These are phyloP conservation scores for Asclepias syriaca DNA, from an alignment of 257 asterid species.

Conservation along the genomic window DNA sequence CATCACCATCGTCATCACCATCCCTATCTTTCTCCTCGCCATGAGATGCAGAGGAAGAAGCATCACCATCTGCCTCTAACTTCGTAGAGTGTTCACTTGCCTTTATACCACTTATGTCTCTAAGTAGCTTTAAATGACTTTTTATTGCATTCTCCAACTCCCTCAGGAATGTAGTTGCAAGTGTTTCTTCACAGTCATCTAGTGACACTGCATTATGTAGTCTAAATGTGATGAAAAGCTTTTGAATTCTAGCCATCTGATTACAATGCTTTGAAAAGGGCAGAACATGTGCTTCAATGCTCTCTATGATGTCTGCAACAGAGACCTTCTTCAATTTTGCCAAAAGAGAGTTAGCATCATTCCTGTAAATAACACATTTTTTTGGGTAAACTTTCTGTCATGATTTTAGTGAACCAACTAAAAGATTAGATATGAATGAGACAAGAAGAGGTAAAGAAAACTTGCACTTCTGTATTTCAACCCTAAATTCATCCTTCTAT, in stretches of 20 bases:
- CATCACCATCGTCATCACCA: conserved; percentile 45
- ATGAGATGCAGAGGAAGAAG: conserved; percentile 24
- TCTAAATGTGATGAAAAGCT: conserved; percentile 56
- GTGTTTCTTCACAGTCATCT: conserved; percentile 50
- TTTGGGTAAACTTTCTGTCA: background rate
- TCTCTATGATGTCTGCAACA: conserved; percentile 78
- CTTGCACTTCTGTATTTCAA: background rate
- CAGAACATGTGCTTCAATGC: conserved; percentile 57
- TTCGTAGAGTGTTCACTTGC: conserved; percentile 32
- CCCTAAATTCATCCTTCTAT: background rate
- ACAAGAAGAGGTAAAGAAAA: too few relatives aligned
- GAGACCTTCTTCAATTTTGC: conserved; percentile 62
- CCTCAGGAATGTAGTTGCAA: conserved; percentile 37
- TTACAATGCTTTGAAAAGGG: conserved; percentile 33
- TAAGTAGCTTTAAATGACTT: conserved; percentile 49
- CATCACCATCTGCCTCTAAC: conserved; percentile 40
- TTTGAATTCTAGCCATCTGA: conserved; percentile 41
- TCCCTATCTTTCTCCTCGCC: conserved; percentile 26
- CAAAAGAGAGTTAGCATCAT: conserved; percentile 62
- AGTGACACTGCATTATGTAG: conserved; percentile 56
- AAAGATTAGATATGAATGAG: background rate
- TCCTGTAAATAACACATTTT: conserved; percentile 36
- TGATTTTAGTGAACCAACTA: background rate
- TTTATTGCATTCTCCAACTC: conserved; percentile 81
- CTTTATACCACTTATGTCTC: conserved; percentile 51